phyloP scores from a whole-genome alignment of 139 green algal genomes.

The Marvania coccoides region DNA sequence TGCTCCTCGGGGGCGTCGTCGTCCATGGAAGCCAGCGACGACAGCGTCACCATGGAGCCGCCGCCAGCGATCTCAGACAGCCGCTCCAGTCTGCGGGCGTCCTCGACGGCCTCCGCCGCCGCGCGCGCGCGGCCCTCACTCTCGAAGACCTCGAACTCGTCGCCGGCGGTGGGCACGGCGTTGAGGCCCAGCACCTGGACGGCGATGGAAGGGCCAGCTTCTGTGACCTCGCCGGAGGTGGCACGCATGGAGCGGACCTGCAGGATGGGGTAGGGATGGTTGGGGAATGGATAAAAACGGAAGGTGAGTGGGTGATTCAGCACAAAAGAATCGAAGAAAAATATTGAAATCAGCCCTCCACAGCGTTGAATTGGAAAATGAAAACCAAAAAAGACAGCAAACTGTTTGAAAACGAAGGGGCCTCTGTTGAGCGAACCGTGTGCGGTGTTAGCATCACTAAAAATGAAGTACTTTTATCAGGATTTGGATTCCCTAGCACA shows the following conservation, averaged over 20 bases:
- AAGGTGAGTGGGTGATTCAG: background rate
- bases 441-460: background rate
- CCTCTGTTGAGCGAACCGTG: background rate
- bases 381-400: background rate
- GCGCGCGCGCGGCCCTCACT: conserved; percentile 50
- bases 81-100: conserved; percentile 37
- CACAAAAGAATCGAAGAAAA: too few relatives aligned
- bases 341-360: too few relatives aligned
- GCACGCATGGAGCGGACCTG: conserved; percentile 64
- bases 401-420: background rate
- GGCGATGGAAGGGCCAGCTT: conserved; percentile 74
- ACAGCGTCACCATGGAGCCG: conserved; percentile 80
- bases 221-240: conserved; percentile 39
- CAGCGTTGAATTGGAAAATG: too few relatives aligned
- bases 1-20: conserved; percentile 39
- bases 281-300: background rate
- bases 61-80: conserved; percentile 47
- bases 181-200: conserved; percentile 89
- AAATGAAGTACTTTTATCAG: background rate
- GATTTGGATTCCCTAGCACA: too few relatives aligned
- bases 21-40: conserved; percentile 68
- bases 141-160: conserved; percentile 70
- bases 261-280: too few relatives aligned
- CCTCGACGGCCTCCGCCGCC: conserved; percentile 19
- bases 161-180: conserved; percentile 76